Evolutionary conservation across 441 rosid genomes (phyloP).

Genomic region (Cnidoscolus chayamansa): DNA sequence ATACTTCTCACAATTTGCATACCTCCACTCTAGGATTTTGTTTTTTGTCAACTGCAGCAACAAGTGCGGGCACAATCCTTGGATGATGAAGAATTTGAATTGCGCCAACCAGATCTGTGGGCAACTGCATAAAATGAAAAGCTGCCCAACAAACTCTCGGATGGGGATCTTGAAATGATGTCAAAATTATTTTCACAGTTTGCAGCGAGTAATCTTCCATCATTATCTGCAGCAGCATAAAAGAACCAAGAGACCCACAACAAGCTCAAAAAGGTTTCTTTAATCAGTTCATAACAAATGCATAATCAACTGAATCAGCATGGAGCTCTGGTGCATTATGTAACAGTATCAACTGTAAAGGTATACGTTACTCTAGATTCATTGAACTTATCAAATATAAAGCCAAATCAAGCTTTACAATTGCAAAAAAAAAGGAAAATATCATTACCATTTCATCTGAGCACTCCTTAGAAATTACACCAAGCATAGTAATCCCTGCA

Average conservation of each 20-base stretch:
- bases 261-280: neutral
- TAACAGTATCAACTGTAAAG: neutral
- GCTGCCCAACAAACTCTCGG: constrained; percentile 18
- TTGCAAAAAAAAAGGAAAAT: neutral
- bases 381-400: neutral
- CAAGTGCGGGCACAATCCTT: constrained; percentile 12
- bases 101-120: constrained; percentile 15
- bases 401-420: neutral
- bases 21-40: constrained; percentile 14
- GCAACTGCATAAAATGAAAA: constrained; percentile 15
- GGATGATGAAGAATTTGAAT: constrained; percentile 20
- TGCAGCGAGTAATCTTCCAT: constrained; percentile 14
- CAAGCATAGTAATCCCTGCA: constrained; percentile 18
- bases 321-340: neutral
- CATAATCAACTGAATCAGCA: neutral
- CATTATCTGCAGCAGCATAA: constrained; percentile 2
- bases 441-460: constrained; percentile 15
- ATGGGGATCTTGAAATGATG: constrained; percentile 9
- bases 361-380: neutral
- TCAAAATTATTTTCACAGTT: constrained; percentile 3
- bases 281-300: neutral
- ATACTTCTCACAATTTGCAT: neutral
- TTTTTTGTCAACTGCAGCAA: neutral
- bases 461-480: constrained; percentile 16
- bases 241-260: neutral